Conservation (phyloP, 225 moss, liverwort and hornwort genomes). For the Pseudisothecium myosuroides region DNA sequence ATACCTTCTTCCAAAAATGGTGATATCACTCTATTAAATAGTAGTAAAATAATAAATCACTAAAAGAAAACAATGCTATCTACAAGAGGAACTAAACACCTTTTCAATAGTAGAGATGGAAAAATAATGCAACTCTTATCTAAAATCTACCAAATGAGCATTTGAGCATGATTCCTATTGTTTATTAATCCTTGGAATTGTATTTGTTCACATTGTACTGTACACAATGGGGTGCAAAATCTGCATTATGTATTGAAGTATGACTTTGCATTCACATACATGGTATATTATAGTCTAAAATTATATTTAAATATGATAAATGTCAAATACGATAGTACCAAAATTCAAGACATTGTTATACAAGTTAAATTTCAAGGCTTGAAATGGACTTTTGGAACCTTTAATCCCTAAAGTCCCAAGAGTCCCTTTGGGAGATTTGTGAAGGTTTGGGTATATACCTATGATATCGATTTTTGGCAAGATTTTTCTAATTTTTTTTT, state of each 20-base stretch:
- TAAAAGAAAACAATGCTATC: fast-evolving
- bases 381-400: neutral
- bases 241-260: neutral
- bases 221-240: too few relatives aligned
- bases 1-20: neutral
- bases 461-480: neutral
- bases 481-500: neutral
- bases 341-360: neutral
- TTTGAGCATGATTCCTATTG: neutral
- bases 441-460: neutral
- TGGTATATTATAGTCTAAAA: neutral
- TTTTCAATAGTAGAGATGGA: too few relatives aligned
- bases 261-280: neutral
- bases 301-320: neutral
- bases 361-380: neutral
- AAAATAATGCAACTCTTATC: neutral
- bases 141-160: neutral
- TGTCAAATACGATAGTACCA: neutral
- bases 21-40: neutral
- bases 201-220: neutral
- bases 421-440: fast-evolving
- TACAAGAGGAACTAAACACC: neutral
- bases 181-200: fast-evolving
- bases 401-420: neutral
- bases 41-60: fast-evolving